Conservation (phyloP, 345 rosid genomes). For the Eucalyptus globulus region DNA sequence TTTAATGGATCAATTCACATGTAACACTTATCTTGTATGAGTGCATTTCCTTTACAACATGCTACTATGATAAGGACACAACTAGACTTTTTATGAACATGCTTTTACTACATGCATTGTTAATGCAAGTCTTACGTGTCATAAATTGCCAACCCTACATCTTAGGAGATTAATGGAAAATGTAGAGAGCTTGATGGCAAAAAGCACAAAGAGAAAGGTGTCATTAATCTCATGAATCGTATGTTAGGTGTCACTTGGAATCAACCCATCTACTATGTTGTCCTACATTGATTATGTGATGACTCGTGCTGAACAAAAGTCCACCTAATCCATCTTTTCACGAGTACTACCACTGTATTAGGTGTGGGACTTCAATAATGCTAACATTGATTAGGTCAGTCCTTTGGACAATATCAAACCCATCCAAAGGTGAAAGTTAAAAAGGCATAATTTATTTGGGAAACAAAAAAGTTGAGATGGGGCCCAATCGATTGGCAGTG, state of each 20-base stretch:
- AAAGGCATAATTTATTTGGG: neutral
- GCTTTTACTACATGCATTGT: neutral
- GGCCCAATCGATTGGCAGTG: neutral
- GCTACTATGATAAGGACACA: neutral
- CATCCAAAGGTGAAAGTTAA: neutral
- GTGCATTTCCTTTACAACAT: neutral
- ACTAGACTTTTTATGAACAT: neutral
- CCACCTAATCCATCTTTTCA: neutral
- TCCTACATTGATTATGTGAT: neutral
- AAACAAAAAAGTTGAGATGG: neutral
- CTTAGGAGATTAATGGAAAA: neutral
- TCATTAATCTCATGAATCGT: neutral
- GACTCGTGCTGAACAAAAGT: neutral
- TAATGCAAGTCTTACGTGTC: neutral
- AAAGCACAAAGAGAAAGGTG: neutral
- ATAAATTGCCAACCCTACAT: neutral
- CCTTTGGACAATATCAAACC: neutral
- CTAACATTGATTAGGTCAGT: neutral
- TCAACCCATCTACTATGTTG: neutral
- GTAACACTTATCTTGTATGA: neutral
- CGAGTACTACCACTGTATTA: neutral
- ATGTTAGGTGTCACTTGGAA: neutral
- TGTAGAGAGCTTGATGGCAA: neutral
- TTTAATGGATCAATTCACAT: neutral
- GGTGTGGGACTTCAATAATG: neutral